phyloP scores from a whole-genome alignment of 257 asterid genomes.

The Solanum ossicruentum region DNA sequence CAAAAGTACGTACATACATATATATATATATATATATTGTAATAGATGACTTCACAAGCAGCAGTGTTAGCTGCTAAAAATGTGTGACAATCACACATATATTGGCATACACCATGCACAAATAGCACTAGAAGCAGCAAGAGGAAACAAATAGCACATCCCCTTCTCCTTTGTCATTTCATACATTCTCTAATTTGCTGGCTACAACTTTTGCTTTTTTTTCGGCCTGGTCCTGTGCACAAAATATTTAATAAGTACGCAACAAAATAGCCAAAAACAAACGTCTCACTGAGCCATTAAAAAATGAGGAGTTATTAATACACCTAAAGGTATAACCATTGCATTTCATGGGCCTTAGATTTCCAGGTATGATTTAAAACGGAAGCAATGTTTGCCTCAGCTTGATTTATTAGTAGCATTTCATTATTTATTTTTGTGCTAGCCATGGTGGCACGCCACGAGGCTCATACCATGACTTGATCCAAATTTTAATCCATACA shows the following conservation, averaged over 20 bases:
- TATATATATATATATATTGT: not conserved
- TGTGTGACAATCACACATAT: not conserved
- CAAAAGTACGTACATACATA: not conserved
- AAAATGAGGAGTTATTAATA: not conserved
- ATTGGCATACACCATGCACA: not conserved
- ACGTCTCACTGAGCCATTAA: not conserved
- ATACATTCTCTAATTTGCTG: conserved; percentile 3
- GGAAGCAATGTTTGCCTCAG: not conserved
- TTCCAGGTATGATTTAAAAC: not conserved
- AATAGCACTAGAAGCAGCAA: not conserved
- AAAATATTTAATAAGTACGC: not conserved
- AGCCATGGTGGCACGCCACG: not conserved
- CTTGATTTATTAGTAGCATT: not conserved
- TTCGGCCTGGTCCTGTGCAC: not conserved
- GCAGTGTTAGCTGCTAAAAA: not conserved
- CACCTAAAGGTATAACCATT: not conserved
- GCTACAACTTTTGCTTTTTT: not conserved
- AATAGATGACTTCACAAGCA: not conserved
- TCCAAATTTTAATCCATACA: not conserved
- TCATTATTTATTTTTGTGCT: not conserved
- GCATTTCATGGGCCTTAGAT: not conserved
- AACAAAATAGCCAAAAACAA: not conserved
- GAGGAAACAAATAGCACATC: not conserved
- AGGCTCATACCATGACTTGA: not conserved
- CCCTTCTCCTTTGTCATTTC: not conserved